Conservation (phyloP, 352 stramenopile species). For the Thalassiosira mediterranea region DNA sequence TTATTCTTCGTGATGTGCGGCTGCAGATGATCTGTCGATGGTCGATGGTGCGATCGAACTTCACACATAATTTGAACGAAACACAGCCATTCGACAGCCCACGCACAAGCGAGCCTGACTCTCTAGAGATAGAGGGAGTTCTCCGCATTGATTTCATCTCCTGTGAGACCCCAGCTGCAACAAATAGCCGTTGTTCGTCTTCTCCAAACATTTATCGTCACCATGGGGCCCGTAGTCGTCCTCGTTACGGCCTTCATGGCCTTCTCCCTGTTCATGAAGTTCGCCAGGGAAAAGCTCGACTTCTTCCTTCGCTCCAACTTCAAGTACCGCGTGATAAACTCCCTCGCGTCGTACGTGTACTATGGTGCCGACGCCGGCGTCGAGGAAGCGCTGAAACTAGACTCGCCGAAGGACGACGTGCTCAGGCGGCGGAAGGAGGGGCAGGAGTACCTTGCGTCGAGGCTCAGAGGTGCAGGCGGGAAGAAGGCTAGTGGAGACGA, state of each 20-base stretch:
- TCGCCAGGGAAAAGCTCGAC: slow-evolving; percentile 30
- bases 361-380: slow-evolving; percentile 52
- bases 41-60: too few relatives aligned
- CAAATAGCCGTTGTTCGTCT: background rate
- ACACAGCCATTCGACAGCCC: too few relatives aligned
- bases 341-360: slow-evolving; percentile 44
- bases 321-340: slow-evolving; percentile 53
- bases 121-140: too few relatives aligned
- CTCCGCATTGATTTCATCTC: too few relatives aligned
- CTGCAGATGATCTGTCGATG: too few relatives aligned
- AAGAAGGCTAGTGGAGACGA: background rate
- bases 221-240: slow-evolving; percentile 19
- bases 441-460: slow-evolving; percentile 38
- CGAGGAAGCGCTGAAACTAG: slow-evolving; percentile 22
- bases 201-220: background rate
- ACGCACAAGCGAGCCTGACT: too few relatives aligned
- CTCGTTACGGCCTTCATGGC: slow-evolving; percentile 33
- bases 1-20: too few relatives aligned
- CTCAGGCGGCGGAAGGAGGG: slow-evolving; percentile 20
- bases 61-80: too few relatives aligned
- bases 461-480: slow-evolving; percentile 8
- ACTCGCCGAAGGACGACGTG: slow-evolving; percentile 23
- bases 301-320: slow-evolving; percentile 46
- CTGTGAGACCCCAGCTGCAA: background rate
- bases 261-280: slow-evolving; percentile 32